phyloP scores from a whole-genome alignment of 495 filamentous ascomycete genomes.

The Lasiosphaeria miniovina region DNA sequence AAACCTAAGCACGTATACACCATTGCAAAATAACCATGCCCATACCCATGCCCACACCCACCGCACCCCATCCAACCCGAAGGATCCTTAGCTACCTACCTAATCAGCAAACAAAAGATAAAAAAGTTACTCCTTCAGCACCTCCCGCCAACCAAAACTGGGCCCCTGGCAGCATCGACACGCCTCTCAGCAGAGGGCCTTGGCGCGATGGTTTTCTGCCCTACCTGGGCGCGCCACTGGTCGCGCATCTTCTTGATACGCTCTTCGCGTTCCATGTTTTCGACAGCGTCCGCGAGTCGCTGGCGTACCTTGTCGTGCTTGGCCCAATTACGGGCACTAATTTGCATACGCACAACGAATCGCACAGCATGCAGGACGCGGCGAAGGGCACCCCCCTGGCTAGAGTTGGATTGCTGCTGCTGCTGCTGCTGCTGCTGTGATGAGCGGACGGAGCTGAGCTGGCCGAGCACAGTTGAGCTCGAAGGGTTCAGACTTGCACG shows the following conservation, averaged over 20 bases:
- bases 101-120: too few relatives aligned
- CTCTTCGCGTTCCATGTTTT: slow-evolving; percentile 37
- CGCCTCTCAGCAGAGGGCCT: not conserved
- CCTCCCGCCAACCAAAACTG: not conserved
- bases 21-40: too few relatives aligned
- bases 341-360: slow-evolving; percentile 41
- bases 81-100: too few relatives aligned
- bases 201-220: not conserved
- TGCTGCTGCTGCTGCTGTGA: not conserved
- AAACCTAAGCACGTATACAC: too few relatives aligned
- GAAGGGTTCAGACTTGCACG: slow-evolving; percentile 43
- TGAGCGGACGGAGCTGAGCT: slow-evolving; percentile 15
- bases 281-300: slow-evolving; percentile 36
- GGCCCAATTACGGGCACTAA: slow-evolving; percentile 39
- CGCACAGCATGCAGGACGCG: slow-evolving; percentile 34
- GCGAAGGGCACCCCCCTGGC: slow-evolving; percentile 3
- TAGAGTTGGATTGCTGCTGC: not conserved
- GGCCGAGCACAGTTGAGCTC: slow-evolving; percentile 22
- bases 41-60: too few relatives aligned
- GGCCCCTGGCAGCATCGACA: not conserved
- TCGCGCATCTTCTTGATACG: slow-evolving; percentile 29
- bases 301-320: slow-evolving; percentile 37
- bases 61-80: too few relatives aligned
- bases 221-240: slow-evolving; percentile 21
- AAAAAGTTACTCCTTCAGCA: too few relatives aligned